A percentile compares a stretch with the other conserved stretches of the same genome.
Evolutionary conservation across 306 rosid genomes (phyloP).

Genomic region (Prunus armeniaca): DNA sequence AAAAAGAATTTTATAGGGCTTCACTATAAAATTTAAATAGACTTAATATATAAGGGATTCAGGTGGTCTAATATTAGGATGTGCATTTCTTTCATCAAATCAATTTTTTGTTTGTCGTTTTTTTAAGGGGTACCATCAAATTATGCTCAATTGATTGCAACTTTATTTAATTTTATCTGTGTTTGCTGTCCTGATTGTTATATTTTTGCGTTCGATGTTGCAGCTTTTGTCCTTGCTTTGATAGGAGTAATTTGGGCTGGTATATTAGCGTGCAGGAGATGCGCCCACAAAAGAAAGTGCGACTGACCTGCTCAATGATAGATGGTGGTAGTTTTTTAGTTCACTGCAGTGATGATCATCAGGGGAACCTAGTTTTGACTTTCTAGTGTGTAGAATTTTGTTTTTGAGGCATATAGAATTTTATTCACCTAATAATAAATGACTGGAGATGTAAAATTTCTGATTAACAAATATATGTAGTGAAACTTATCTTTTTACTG

Average conservation of each 20-base stretch:
- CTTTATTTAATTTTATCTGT: background rate
- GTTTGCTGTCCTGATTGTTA: background rate
- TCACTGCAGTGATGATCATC: background rate
- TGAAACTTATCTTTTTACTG: too few species aligned
- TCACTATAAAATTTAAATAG: background rate
- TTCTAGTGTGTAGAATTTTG: background rate
- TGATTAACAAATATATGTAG: too few species aligned
- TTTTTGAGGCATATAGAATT: too few species aligned
- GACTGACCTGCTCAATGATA: constrained; percentile 15
- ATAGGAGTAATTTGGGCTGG: constrained; percentile 21
- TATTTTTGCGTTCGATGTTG: constrained; percentile 13
- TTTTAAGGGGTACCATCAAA: background rate
- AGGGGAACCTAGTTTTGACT: background rate
- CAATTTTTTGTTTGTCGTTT: background rate
- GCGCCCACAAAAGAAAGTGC: constrained; percentile 30
- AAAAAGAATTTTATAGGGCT: background rate
- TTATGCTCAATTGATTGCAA: background rate
- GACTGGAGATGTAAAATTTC: background rate
- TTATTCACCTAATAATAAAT: background rate
- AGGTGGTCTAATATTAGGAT: background rate
- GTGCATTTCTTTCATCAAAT: background rate
- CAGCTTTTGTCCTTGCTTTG: constrained; percentile 31
- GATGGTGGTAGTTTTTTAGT: background rate
- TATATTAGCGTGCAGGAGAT: constrained; percentile 22
- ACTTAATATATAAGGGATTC: too few species aligned